A percentile compares a stretch with the other conserved stretches of the same genome.
Evolutionary conservation across 1,139 yeast species (phyloP).

Genomic region (Eremothecium gossypii): DNA sequence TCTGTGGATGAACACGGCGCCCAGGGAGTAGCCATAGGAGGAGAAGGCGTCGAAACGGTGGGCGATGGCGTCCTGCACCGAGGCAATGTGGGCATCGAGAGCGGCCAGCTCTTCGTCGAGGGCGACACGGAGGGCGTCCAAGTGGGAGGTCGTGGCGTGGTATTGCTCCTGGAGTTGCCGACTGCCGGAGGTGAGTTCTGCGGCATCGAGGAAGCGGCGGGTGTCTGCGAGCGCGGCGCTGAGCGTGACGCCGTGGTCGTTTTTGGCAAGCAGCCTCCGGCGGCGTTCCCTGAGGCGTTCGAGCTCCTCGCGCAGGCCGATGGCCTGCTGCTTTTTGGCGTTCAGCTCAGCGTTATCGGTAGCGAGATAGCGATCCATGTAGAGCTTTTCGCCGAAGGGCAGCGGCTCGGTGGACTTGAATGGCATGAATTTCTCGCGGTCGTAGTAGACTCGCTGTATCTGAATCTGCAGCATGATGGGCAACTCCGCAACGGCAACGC

Average conservation of each 20-base stretch:
- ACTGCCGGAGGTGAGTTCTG: conserved; percentile 25
- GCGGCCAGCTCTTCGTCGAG: conserved; percentile 34
- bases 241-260: conserved; percentile 39
- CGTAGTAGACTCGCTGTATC: conserved; percentile 88
- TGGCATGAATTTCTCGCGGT: conserved; percentile 60
- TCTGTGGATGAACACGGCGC: conserved; percentile 88
- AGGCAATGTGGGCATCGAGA: conserved; percentile 35
- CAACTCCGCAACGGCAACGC: conserved; percentile 57
- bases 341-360: conserved; percentile 50
- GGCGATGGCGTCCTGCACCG: conserved; percentile 41
- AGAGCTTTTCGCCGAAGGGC: conserved; percentile 67
- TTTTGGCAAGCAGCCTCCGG: conserved; percentile 35
- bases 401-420: conserved; percentile 77
- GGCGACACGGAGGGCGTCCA: conserved; percentile 21
- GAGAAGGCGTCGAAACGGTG: conserved; percentile 53
- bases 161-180: conserved; percentile 32
- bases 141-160: conserved; percentile 23
- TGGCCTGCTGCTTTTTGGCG: conserved; percentile 47
- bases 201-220: conserved; percentile 43
- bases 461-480: conserved; percentile 86
- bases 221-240: conserved; percentile 49
- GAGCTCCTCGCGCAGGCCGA: conserved; percentile 54
- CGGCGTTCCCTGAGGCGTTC: conserved; percentile 37
- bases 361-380: conserved; percentile 81
- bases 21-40: conserved; percentile 66